These are phyloP conservation scores for Platanthera zijinensis DNA, from an alignment of 106 monocot genomes.

Conservation along the genomic window DNA sequence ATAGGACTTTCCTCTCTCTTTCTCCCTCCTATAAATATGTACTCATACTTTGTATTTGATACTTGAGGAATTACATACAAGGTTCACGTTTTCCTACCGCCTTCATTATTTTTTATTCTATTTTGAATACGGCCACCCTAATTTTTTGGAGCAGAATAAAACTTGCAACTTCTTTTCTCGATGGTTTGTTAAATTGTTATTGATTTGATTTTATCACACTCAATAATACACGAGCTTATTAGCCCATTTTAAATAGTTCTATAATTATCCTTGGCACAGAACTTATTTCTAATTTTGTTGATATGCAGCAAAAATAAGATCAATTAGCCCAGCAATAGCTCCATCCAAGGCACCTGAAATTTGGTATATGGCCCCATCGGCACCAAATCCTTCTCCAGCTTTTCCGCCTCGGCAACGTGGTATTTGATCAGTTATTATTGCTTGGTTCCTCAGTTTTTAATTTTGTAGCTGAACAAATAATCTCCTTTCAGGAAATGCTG, in stretches of 20 bases:
- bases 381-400: slow-evolving; percentile 2
- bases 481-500: slow-evolving; percentile 1
- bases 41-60: too few species aligned
- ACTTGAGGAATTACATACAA: too few species aligned
- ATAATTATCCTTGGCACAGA: too few species aligned
- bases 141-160: too few species aligned
- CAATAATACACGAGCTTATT: too few species aligned
- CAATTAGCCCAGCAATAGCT: slow-evolving; percentile 2
- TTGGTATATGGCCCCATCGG: slow-evolving; percentile 8
- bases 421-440: neutral
- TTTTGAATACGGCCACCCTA: neutral
- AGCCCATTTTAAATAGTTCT: too few species aligned
- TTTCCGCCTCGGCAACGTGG: neutral
- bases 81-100: too few species aligned
- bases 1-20: too few species aligned
- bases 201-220: too few species aligned
- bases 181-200: too few species aligned
- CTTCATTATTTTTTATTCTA: neutral
- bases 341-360: slow-evolving; percentile 5
- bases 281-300: neutral
- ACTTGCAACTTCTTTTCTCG: too few species aligned
- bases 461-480: neutral
- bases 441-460: neutral
- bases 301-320: neutral
- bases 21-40: too few species aligned